Conservation (phyloP, 441 rosid genomes). For the Erodium moschatum region DNA sequence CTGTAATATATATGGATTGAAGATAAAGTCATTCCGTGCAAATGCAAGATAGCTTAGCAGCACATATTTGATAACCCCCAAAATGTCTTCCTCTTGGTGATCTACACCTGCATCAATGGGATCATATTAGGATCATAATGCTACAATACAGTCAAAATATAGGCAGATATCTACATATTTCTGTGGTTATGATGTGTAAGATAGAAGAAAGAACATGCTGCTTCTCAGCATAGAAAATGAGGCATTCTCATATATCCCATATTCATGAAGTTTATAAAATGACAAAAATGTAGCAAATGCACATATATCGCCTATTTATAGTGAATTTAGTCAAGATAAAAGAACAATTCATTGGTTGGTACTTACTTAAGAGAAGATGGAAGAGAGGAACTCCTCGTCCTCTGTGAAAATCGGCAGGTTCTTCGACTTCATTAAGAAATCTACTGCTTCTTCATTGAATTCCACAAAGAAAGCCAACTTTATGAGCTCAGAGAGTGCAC, state of each 20-base stretch:
- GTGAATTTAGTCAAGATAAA: background rate
- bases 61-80: background rate
- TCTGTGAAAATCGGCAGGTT: constrained; percentile 45
- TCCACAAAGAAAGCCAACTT: constrained; percentile 49
- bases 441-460: constrained; percentile 45
- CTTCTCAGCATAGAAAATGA: background rate
- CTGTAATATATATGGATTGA: background rate
- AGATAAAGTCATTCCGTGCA: background rate
- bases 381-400: constrained; percentile 42
- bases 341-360: background rate
- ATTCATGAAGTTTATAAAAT: background rate
- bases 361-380: constrained; percentile 5
- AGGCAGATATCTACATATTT: background rate
- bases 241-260: too few relatives aligned
- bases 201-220: background rate
- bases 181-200: background rate
- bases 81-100: background rate
- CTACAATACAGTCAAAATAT: background rate
- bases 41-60: background rate
- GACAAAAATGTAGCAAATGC: background rate
- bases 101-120: background rate
- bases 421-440: constrained; percentile 50
- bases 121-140: background rate
- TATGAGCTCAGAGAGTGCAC: constrained; percentile 42
- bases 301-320: background rate